phyloP scores from a whole-genome alignment of 1,284 basidiomycete species.

The Microbotryum intermedium region DNA sequence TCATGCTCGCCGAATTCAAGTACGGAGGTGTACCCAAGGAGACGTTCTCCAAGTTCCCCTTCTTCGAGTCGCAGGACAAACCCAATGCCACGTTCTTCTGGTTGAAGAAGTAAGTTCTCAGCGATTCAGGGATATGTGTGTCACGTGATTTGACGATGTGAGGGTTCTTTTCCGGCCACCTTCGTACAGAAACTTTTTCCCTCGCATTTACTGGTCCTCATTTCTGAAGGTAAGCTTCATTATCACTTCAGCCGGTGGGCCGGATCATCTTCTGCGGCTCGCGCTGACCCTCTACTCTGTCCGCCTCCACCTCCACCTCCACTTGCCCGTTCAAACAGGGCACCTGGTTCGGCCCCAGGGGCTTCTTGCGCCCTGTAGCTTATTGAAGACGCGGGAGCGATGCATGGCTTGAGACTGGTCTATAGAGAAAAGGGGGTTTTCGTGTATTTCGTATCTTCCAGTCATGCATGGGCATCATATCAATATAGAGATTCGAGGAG shows the following conservation, averaged over 20 bases:
- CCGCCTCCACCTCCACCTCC: background rate
- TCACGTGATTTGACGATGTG: background rate
- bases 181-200: constrained; percentile 64
- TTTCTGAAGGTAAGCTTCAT: constrained; percentile 53
- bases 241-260: background rate
- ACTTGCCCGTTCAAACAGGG: constrained; percentile 15
- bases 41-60: constrained; percentile 54
- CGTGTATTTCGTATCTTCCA: background rate
- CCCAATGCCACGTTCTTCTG: constrained; percentile 61
- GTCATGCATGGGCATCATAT: too few relatives aligned
- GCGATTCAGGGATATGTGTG: constrained; percentile 11
- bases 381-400: background rate
- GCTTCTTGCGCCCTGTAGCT: constrained; percentile 11
- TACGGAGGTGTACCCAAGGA: constrained; percentile 75
- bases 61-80: constrained; percentile 60
- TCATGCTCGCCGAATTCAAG: constrained; percentile 76
- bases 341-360: constrained; percentile 27
- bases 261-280: too few relatives aligned
- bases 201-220: constrained; percentile 73
- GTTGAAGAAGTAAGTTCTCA: constrained; percentile 63
- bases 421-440: background rate
- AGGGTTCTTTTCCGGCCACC: background rate
- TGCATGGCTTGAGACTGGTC: too few relatives aligned
- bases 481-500: background rate
- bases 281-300: background rate